Evolutionary conservation across 305 asterid species (phyloP), one percentile per base, ranked within the genome.

Genomic region (Rubia tinctorum): DNA sequence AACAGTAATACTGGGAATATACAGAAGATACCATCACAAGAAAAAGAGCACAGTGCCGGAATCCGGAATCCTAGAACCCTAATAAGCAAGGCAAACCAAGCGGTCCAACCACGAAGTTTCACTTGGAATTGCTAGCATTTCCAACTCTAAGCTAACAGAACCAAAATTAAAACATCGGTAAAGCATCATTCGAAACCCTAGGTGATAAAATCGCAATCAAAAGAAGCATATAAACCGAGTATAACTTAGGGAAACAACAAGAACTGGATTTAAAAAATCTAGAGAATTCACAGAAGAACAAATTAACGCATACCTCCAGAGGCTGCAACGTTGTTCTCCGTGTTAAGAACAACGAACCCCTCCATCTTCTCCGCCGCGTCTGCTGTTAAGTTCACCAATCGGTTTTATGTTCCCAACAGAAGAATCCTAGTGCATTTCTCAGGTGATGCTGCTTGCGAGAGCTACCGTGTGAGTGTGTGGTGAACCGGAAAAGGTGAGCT

Each of bases 351-450:
- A 43, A 45, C 63, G 55, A 71, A 30, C 11, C 44, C 62, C 49
- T 76, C 76, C 72, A 60, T 42, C 69, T 70, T 49, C 68, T 67
- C 61, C 76, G 58, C 12, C 39, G 67, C 5, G 27, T 6, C 59
- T 14, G 18, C 71, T 23, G 12, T 17, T 4, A 39, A 10, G 40
- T 56, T 45, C 23, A 0, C 17, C 15, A 45, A 65, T n/a, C 13
- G 34, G 69, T 17, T 37, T 64, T 15, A 13, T 64, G 22, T 11
- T 34, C 14, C 23, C n/a, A 64, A 40, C 13, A 39, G 51, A 7
- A 18, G 6, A 2, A 15, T 18, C 6, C 45, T 0, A 45, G 11
- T 12, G 67, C 53, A 44, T 20, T 22, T 49, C 30, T 12, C 62
- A 23, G 20, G 44, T 15, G 17, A 17, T n/a, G 7, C 43, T 23